Base-by-base conservation (phyloP, 2,329 filamentous ascomycete species). In the Pestalotiopsis sp. region DNA sequence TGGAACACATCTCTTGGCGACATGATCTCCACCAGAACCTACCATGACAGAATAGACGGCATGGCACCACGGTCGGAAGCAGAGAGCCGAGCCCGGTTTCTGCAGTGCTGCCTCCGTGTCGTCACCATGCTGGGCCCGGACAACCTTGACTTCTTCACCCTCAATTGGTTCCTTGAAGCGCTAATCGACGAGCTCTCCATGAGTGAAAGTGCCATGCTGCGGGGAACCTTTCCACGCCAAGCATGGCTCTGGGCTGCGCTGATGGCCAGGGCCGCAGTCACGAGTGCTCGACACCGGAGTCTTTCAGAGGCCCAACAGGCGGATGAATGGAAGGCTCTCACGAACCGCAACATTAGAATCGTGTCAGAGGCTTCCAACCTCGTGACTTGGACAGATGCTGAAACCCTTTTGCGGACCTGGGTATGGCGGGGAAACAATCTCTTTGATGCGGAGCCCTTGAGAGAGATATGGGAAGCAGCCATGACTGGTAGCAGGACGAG, bases 141-240 rank as follows among this genome's bases (percentile, higher is more conserved):
- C 25, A 68, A 70, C 58, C 69, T 72, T 25, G 73, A 74, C 56
- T 70, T 71, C 2, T 74, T 74, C 59, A 71, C 72, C 67, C 67
- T 73, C 25, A 74, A 74, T 70, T 74, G 73, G 73, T 72, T 74
- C 27, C 66, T 74, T 31, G 73, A 74, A 56, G 73, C 72, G 69
- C 71, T 74, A 68, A 58, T 74, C 23, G 70, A 71, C 38, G 72
- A 74, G 45, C 71, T 73, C 27, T 72, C 68, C 6, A 70, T 69
- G 45, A 72, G 71, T 52, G 73, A 73, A 38, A 69, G 70, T 27
- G 69, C 70, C 7, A 72, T 74, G 73, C 68, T 71, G 11, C 68
- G 69, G 38, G 72, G 72, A 38, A 71, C 66, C 41, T 73, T 73
- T 58, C 73, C 73, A 1, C 25, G 72, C 23, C 69, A 74, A 31